Evolutionary conservation across 2,329 filamentous ascomycete species (phyloP).

Genomic region (Aspergillus quadricinctus): DNA sequence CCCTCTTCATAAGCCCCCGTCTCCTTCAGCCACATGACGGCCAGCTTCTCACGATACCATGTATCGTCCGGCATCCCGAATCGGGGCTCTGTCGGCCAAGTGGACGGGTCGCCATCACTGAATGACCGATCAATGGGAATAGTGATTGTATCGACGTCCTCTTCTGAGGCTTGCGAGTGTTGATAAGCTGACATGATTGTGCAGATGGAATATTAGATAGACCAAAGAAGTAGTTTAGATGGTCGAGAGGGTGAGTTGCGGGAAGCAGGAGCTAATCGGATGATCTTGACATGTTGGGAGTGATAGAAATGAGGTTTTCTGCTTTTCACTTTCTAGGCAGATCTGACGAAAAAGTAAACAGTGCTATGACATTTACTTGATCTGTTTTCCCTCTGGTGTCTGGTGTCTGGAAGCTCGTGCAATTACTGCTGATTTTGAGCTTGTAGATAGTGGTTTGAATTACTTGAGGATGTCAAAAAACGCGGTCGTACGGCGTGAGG

Average conservation of each 20-base stretch:
- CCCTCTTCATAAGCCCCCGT: constrained; percentile 36
- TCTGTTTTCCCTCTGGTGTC: not conserved
- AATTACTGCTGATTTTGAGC: not conserved
- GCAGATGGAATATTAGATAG: not conserved
- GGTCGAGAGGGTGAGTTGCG: not conserved
- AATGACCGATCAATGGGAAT: constrained; percentile 31
- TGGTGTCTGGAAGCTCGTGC: not conserved
- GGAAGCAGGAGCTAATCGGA: not conserved
- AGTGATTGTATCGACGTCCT: constrained; percentile 20
- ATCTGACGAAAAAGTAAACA: not conserved
- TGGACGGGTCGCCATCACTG: constrained; percentile 35
- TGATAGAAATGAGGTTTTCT: not conserved
- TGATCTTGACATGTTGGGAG: not conserved
- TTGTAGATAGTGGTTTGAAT: no score
- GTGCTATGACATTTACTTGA: not conserved
- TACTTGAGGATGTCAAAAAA: no score
- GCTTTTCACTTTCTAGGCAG: not conserved
- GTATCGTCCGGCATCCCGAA: constrained; percentile 38
- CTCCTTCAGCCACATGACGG: constrained; percentile 45
- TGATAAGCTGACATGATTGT: constrained; percentile 5
- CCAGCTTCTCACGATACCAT: constrained; percentile 47
- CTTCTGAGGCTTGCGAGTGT: constrained; percentile 9
- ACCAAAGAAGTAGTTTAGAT: not conserved
- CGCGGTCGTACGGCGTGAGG: no score
- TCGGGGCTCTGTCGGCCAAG: constrained; percentile 34